These are phyloP conservation scores for Lyophyllum atratum DNA, from an alignment of 768 basidiomycete species.

Conservation along the genomic window DNA sequence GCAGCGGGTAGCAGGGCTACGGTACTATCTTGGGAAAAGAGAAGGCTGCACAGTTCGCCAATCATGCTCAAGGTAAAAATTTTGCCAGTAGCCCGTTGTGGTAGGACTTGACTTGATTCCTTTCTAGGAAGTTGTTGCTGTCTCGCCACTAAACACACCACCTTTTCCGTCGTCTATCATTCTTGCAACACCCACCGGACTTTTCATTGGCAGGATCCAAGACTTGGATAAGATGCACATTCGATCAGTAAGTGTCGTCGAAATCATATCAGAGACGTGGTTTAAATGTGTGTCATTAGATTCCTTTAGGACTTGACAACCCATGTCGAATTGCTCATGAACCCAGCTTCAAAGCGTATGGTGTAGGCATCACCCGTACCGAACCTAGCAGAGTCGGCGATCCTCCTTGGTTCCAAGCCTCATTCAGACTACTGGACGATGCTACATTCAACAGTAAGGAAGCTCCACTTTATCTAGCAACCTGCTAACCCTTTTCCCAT, in stretches of 20 bases:
- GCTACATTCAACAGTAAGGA: slow-evolving; percentile 61
- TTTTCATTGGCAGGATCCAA: slow-evolving; percentile 67
- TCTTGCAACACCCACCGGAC: slow-evolving; percentile 50
- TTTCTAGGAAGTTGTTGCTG: slow-evolving; percentile 52
- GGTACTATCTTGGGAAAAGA: slow-evolving; percentile 68
- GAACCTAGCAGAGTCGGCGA: slow-evolving; percentile 58
- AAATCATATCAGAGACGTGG: background rate
- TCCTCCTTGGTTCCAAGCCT: slow-evolving; percentile 45
- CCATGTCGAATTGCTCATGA: slow-evolving; percentile 71
- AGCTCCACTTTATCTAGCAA: background rate
- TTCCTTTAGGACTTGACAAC: slow-evolving; percentile 70
- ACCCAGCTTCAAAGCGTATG: slow-evolving; percentile 55
- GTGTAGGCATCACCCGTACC: slow-evolving; percentile 60
- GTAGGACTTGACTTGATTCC: background rate
- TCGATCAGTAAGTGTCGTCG: slow-evolving; percentile 54
- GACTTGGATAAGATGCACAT: slow-evolving; percentile 82
- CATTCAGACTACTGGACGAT: slow-evolving; percentile 70
- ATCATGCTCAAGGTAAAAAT: slow-evolving; percentile 65
- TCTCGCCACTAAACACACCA: slow-evolving; percentile 48
- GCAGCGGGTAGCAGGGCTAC: slow-evolving; percentile 73
- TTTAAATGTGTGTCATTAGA: slow-evolving; percentile 37
- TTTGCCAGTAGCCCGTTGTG: background rate
- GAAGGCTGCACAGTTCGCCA: slow-evolving; percentile 65
- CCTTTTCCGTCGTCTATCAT: slow-evolving; percentile 57
- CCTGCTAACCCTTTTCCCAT: background rate